These are phyloP conservation scores for Diplodia seriata DNA, from an alignment of 2,329 filamentous ascomycete genomes.

Conservation along the genomic window DNA sequence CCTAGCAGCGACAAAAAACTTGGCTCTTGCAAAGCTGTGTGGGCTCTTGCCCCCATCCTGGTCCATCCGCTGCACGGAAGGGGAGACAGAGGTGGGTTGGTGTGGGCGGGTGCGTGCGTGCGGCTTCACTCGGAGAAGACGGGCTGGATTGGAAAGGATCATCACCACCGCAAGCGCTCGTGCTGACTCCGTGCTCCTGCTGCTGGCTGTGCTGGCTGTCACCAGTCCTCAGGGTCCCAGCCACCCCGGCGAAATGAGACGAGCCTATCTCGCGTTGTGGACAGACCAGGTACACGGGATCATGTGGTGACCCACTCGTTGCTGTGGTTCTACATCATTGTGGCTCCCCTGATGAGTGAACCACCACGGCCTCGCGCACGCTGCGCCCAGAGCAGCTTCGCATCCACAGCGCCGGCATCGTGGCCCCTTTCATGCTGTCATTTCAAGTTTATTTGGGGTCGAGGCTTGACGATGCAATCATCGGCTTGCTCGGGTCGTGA, in stretches of 20 bases:
- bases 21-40: conserved; percentile 26
- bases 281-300: conserved; percentile 27
- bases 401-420: conserved; percentile 13
- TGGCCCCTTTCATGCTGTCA: conserved; percentile 29
- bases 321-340: conserved; percentile 28
- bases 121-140: conserved; percentile 26
- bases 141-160: conserved; percentile 23
- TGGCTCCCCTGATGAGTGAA: conserved; percentile 25
- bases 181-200: conserved; percentile 15
- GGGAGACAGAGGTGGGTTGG: conserved; percentile 11
- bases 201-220: not conserved
- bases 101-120: conserved; percentile 14
- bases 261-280: conserved; percentile 20
- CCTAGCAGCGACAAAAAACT: conserved; percentile 7
- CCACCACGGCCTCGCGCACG: conserved; percentile 13
- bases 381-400: conserved; percentile 18
- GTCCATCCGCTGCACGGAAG: conserved; percentile 21
- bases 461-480: not conserved
- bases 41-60: conserved; percentile 12
- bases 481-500: conserved; percentile 3
- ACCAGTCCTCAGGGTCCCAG: conserved; percentile 19
- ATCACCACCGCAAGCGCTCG: conserved; percentile 5
- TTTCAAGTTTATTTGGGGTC: conserved; percentile 9
- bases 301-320: conserved; percentile 18
- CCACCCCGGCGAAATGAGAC: conserved; percentile 25